A percentile compares a stretch with the other conserved stretches of the same genome.
phyloP scores from a whole-genome alignment of 2,329 filamentous ascomycete species.

The Monilinia polystroma region DNA sequence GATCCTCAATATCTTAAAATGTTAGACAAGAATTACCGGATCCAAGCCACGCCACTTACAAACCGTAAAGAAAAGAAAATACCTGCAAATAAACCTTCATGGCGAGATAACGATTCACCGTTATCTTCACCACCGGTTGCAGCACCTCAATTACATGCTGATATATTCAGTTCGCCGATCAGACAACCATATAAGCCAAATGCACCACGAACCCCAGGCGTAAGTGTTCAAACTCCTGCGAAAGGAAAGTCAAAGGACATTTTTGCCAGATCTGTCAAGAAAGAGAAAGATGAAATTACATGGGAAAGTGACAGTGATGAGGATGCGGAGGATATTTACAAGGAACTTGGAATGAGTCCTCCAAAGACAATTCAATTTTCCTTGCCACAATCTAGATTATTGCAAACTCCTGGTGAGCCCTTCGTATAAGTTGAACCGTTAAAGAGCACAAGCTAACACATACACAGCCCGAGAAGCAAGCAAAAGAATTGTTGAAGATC shows the following conservation, averaged over 20 bases:
- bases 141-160: conserved; percentile 78
- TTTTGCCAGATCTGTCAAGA: conserved; percentile 41
- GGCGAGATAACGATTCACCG: conserved; percentile 38
- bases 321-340: conserved; percentile 58
- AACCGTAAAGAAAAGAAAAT: conserved; percentile 28
- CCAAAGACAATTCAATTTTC: conserved; percentile 92
- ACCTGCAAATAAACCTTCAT: conserved; percentile 38
- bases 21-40: conserved; percentile 92
- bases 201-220: conserved; percentile 69
- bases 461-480: conserved; percentile 73
- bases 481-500: conserved; percentile 75
- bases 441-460: conserved; percentile 8
- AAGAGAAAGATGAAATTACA: conserved; percentile 54
- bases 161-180: conserved; percentile 78
- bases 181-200: conserved; percentile 42
- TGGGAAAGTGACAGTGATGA: conserved; percentile 71
- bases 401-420: conserved; percentile 75
- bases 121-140: conserved; percentile 75
- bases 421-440: neutral
- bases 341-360: conserved; percentile 71
- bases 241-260: conserved; percentile 52
- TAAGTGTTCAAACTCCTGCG: conserved; percentile 80
- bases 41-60: conserved; percentile 85
- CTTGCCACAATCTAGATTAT: conserved; percentile 69
- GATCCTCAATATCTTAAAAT: conserved; percentile 86